These are phyloP conservation scores for Zostera marina DNA, from an alignment of 116 monocot species.

Conservation along the genomic window DNA sequence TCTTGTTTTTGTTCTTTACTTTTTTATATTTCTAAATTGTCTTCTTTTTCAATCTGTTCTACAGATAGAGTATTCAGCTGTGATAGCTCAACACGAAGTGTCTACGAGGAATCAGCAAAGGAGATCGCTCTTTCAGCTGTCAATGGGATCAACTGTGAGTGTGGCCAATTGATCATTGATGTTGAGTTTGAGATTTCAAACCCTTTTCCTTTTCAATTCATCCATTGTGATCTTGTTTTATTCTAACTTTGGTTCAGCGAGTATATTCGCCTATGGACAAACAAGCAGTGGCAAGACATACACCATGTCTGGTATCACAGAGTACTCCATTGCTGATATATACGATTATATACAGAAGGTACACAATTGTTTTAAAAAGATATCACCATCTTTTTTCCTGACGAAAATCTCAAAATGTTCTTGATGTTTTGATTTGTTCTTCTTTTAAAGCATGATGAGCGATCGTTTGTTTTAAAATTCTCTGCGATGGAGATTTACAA, in stretches of 20 bases:
- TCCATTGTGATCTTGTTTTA: not conserved
- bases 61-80: conserved; percentile 75
- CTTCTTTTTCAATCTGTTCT: conserved; percentile 4
- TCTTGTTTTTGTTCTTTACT: not conserved
- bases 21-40: not conserved
- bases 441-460: conserved; percentile 56
- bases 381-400: no score
- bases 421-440: not conserved
- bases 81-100: conserved; percentile 51
- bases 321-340: conserved; percentile 63
- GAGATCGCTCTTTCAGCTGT: conserved; percentile 89
- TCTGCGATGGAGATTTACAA: conserved; percentile 97
- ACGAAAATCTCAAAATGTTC: not conserved
- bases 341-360: conserved; percentile 90
- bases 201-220: not conserved
- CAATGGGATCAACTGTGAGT: conserved; percentile 86
- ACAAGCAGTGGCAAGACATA: conserved; percentile 99
- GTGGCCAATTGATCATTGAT: not conserved
- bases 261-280: conserved; percentile 98
- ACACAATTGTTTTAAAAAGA: not conserved
- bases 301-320: conserved; percentile 92
- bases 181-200: not conserved
- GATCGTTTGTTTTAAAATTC: conserved; percentile 72
- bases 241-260: conserved; percentile 33
- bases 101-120: conserved; percentile 93